These are phyloP conservation scores for Chrysochromulina tobinii DNA, from an alignment of 78 protist species.

Conservation along the genomic window DNA sequence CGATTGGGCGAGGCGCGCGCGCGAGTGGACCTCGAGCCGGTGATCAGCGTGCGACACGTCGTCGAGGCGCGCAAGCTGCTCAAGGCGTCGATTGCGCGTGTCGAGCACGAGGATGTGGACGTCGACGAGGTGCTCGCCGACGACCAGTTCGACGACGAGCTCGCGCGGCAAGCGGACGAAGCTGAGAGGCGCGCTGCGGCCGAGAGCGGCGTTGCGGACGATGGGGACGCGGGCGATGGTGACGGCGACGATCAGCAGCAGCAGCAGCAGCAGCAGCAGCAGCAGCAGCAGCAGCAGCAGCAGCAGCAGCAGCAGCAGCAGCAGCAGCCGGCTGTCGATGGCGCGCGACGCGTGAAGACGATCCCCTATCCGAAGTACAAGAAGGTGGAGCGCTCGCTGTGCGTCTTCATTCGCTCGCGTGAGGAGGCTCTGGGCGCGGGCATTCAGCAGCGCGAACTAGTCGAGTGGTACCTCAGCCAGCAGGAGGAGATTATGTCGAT, in stretches of 20 bases:
- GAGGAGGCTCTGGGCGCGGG: background rate
- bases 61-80: constrained; percentile 67
- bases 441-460: background rate
- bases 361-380: background rate
- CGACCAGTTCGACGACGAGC: background rate
- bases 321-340: background rate
- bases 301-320: background rate
- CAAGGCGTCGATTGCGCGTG: constrained; percentile 68
- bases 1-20: constrained; percentile 61
- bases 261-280: background rate
- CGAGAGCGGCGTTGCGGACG: background rate
- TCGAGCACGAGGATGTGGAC: constrained; percentile 16
- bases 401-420: background rate
- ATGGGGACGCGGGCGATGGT: background rate
- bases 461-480: constrained; percentile 16
- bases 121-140: background rate
- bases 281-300: background rate
- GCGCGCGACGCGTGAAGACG: background rate
- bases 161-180: background rate
- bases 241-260: background rate
- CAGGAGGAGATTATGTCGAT: background rate
- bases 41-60: constrained; percentile 43
- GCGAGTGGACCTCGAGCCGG: background rate
- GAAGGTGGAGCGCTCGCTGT: background rate
- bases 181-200: background rate